Evolutionary conservation across 2,329 filamentous ascomycete genomes (phyloP), one percentile per base, ranked within the genome.

Genomic region (Monilinia vaccinii-corymbosi): DNA sequence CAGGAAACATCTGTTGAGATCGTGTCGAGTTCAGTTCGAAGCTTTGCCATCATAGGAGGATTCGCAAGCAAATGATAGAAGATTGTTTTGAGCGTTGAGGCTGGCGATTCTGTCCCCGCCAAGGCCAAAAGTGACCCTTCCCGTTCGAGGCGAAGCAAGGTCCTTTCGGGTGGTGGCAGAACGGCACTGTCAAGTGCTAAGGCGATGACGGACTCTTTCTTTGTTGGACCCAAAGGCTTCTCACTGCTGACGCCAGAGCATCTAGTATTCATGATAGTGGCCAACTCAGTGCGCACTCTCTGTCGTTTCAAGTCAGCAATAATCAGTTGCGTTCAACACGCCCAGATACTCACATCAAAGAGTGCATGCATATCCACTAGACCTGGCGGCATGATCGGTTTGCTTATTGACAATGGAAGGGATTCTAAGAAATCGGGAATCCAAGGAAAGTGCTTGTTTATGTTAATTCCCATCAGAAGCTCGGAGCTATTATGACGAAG

Each of bases 51-150:
- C 3, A 73, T 68, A 0, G 60, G 3, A 0, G 73, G 71, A 21
- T 73, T 68, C 10, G 65, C 58, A 31, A 75, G 71, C 1, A 78
- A 63, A 68, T 75, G 62, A 65, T 71, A 77, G 7, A 71, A 68
- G 7, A 71, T 64, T 8, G 73, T 61, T 3, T 70, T 63, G n/a
- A 78, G 66, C 0, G 71, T 66, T 63, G 69, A 69, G 5, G 68
- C 68, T 0, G 70, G 72, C 0, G 75, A 77, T 36, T 74, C 70
- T 14, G 71, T 73, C 2, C 73, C 75, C 5, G 75, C 75, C 25
- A 61, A 46, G 1, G 65, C 68, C 66, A n/a, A n/a, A 1, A 75
- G 47, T 46, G 63, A 51, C 11, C 55, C 70, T 21, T 77, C 75
- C 6, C 71, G 64, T 3, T 64, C 63, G 5, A 77, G 64, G 0